Evolutionary conservation across 768 basidiomycete genomes (phyloP), one percentile per base, ranked within the genome.

Genomic region (Pluteus cervinus): DNA sequence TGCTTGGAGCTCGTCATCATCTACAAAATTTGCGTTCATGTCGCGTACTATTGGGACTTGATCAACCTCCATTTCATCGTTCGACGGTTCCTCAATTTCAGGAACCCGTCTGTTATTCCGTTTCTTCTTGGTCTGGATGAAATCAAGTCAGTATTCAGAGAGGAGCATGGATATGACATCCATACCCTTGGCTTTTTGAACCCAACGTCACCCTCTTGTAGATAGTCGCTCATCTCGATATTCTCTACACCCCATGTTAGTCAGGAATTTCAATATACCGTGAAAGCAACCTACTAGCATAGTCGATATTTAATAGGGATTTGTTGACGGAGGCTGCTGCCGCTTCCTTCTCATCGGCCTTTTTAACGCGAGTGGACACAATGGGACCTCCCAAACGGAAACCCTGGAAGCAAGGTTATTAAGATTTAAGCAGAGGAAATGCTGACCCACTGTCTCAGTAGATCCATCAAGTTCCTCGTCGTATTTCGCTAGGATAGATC

Each of bases 1-100:
- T 28, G 87, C 86, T 68, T 97, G 93, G 29, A 99, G 75, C 52
- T 99, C 96, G 59, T 99, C 96, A 58, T 99, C 96, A 62, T 98
- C 96, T 46, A 98, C 84, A 60, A 96, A 89, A 62, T 94, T 94
- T 50, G 73, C 69, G 55, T 92, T 79, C 36, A 90, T 69, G 55
- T 91, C 78, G 50, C 84, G 73, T 18, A 79, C 62, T 40, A 76
- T 65, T n/a, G 84, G 76, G 48, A 75, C 79, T 48, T 74, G 63
- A 52, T 96, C 93, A 38, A 92, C 74, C 22, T 88, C 77, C 86
- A 94, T 96, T 45, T 60, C 64, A 43, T 73, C 70, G 24, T 73
- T 73, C 22, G 60, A 61, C 6, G 59, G 41, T 7, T 49, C 52
- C 7, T 67, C 48, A 24, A 79, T 76, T n/a, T 66, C 69, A 18